These are phyloP conservation scores for Pestalotiopsis fici DNA, from an alignment of 2,329 filamentous ascomycete species.

Conservation along the genomic window DNA sequence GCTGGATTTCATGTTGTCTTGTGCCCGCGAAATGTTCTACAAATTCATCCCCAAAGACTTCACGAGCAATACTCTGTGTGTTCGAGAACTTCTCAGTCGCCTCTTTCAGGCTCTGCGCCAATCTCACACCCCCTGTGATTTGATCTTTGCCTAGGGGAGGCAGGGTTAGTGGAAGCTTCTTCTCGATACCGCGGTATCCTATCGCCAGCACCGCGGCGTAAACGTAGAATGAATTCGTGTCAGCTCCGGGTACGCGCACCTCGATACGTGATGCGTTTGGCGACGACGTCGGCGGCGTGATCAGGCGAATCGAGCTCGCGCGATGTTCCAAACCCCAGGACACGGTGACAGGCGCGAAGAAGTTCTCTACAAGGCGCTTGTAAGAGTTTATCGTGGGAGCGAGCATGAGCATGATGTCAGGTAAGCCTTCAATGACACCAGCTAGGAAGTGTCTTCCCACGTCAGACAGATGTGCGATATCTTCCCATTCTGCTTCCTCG, in stretches of 20 bases:
- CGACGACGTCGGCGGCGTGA: background rate
- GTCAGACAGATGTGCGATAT: background rate
- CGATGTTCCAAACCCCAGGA: background rate
- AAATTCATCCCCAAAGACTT: background rate
- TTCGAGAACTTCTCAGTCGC: background rate
- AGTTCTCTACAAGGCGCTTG: background rate
- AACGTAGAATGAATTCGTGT: background rate
- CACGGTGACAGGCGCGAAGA: background rate
- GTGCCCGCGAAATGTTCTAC: background rate
- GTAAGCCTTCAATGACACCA: background rate
- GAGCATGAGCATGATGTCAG: background rate
- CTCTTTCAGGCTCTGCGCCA: background rate
- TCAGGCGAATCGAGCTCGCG: background rate
- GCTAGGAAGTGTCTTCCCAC: background rate
- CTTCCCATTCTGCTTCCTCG: background rate
- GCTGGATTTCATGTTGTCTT: background rate
- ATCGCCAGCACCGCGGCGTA: background rate
- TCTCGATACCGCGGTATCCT: background rate
- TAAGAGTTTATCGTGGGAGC: background rate
- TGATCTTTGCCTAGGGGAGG: background rate
- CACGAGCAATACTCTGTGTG: background rate
- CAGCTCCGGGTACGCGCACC: background rate
- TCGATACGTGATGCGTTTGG: background rate
- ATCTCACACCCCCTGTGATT: background rate
- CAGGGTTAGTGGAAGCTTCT: background rate